Evolutionary conservation across 176 grass and related monocot species (phyloP).

Genomic region (Oryza coarctata): DNA sequence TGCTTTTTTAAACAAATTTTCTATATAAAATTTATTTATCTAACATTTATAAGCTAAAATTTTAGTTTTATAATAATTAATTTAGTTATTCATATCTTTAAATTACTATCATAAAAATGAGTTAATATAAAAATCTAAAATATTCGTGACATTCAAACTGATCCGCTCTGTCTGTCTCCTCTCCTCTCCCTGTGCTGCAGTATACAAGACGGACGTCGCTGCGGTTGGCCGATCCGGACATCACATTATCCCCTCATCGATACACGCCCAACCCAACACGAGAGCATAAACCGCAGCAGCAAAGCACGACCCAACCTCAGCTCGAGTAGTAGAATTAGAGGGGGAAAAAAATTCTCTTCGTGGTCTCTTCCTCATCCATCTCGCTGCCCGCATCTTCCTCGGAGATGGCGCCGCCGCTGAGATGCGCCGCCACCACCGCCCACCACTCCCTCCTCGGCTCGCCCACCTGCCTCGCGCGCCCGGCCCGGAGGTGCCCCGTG

Average conservation of each 20-base stretch:
- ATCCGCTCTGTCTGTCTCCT: background rate
- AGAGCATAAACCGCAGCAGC: background rate
- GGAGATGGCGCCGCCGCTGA: conserved; percentile 57
- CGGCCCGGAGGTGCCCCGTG: conserved; percentile 35
- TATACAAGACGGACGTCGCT: background rate
- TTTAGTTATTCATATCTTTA: too few relatives aligned
- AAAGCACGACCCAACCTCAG: background rate
- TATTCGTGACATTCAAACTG: too few relatives aligned
- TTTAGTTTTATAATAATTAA: too few relatives aligned
- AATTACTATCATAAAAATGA: too few relatives aligned
- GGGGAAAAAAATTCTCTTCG: too few relatives aligned
- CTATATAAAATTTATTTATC: too few relatives aligned
- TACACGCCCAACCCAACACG: background rate
- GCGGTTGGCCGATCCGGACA: conserved; percentile 61
- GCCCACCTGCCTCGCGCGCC: conserved; percentile 43
- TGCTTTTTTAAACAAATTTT: too few relatives aligned
- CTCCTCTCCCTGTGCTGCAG: background rate
- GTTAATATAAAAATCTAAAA: too few relatives aligned
- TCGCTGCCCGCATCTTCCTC: background rate
- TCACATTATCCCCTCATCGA: conserved; percentile 63
- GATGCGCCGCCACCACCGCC: conserved; percentile 38
- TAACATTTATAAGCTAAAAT: too few relatives aligned
- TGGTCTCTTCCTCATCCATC: too few relatives aligned
- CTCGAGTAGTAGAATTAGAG: background rate
- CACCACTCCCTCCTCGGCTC: conserved; percentile 48